phyloP scores from a whole-genome alignment of 2,329 filamentous ascomycete genomes.

The Beauveria varroae region DNA sequence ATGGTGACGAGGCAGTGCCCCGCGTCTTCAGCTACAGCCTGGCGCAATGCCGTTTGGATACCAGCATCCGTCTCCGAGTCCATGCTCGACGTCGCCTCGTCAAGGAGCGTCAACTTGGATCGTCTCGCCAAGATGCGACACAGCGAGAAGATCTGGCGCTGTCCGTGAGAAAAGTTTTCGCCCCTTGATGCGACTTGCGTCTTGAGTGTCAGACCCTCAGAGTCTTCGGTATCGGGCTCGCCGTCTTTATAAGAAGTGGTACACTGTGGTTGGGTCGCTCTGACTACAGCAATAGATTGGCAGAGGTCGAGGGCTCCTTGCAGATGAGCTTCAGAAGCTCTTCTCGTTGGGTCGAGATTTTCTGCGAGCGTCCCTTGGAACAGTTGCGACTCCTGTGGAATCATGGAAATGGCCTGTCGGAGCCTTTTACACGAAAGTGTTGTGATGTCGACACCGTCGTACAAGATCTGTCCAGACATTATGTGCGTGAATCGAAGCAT shows the following conservation, averaged over 20 bases:
- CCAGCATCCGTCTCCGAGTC: conserved; percentile 49
- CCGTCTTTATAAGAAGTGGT: conserved; percentile 8
- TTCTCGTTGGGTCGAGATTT: conserved; percentile 58
- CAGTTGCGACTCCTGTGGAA: conserved; percentile 52
- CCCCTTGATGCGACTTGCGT: conserved; percentile 44
- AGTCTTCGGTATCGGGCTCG: conserved; percentile 14
- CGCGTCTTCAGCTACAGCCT: conserved; percentile 32
- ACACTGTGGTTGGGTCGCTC: conserved; percentile 27
- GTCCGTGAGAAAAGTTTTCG: conserved; percentile 50
- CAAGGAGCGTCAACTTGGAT: conserved; percentile 47
- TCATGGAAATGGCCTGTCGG: conserved; percentile 48
- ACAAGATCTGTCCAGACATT: conserved; percentile 43
- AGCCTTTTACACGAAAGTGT: conserved; percentile 41
- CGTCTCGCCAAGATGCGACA: conserved; percentile 47
- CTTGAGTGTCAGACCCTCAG: conserved; percentile 27
- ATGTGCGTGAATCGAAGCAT: conserved; percentile 48
- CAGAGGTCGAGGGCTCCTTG: conserved; percentile 55
- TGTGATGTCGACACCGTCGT: conserved; percentile 48
- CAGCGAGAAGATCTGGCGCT: conserved; percentile 51
- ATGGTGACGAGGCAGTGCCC: conserved; percentile 50
- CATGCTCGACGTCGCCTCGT: conserved; percentile 53
- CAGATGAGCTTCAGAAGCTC: conserved; percentile 44
- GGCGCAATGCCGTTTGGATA: conserved; percentile 45
- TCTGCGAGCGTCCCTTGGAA: conserved; percentile 45
- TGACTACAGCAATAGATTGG: conserved; percentile 48